These are phyloP conservation scores for Termitomyces sp. DNA, from an alignment of 768 basidiomycete species.

Conservation along the genomic window DNA sequence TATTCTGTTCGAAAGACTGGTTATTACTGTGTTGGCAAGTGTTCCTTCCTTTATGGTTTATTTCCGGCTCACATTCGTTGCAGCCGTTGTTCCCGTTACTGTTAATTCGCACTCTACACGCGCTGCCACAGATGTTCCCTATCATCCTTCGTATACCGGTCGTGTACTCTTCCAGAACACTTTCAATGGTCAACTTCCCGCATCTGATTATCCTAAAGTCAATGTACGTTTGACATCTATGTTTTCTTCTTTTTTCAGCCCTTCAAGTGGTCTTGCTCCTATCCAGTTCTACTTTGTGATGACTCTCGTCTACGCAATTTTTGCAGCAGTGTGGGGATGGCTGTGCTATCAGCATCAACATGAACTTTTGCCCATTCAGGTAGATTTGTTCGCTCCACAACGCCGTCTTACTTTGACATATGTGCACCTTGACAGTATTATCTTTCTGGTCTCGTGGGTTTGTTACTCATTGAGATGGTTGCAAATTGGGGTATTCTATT, in stretches of 20 bases:
- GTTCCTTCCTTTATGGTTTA: background rate
- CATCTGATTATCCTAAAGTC: conserved; percentile 96
- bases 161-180: conserved; percentile 80
- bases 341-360: conserved; percentile 75
- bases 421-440: conserved; percentile 56
- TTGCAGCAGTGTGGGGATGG: conserved; percentile 76
- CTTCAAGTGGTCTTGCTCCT: background rate
- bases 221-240: conserved; percentile 46
- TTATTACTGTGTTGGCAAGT: conserved; percentile 92
- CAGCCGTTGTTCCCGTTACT: conserved; percentile 87
- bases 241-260: background rate
- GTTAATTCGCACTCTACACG: conserved; percentile 43
- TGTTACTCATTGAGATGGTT: conserved; percentile 91
- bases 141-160: conserved; percentile 76
- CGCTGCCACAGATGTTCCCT: conserved; percentile 45
- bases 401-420: background rate
- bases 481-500: conserved; percentile 71
- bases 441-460: conserved; percentile 78
- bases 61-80: background rate
- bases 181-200: conserved; percentile 84
- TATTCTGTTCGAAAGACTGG: conserved; percentile 85
- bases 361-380: conserved; percentile 87
- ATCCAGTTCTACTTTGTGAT: conserved; percentile 81
- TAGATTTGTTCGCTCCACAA: conserved; percentile 19
- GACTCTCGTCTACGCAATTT: conserved; percentile 68